phyloP scores from a whole-genome alignment of 768 basidiomycete species.

The Lactarius sp. region DNA sequence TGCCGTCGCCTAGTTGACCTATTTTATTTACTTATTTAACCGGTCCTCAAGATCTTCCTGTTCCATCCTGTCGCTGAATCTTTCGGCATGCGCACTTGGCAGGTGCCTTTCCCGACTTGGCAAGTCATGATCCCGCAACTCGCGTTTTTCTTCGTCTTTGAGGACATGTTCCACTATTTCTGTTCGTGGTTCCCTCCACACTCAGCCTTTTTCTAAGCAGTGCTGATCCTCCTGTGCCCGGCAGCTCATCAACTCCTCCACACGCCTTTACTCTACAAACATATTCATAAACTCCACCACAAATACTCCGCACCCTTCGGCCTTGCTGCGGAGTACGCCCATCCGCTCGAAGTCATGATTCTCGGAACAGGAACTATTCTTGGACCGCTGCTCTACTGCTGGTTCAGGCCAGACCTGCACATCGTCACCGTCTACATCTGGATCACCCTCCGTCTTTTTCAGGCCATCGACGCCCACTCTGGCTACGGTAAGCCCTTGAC shows the following conservation, averaged over 20 bases:
- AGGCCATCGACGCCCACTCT: slow-evolving; percentile 95
- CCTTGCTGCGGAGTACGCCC: slow-evolving; percentile 95
- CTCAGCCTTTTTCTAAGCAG: background rate
- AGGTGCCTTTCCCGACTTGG: slow-evolving; percentile 84
- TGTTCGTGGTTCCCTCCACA: slow-evolving; percentile 39
- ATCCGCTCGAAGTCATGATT: slow-evolving; percentile 94
- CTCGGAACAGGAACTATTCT: slow-evolving; percentile 88
- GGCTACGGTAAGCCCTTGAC: slow-evolving; percentile 64
- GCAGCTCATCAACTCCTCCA: slow-evolving; percentile 88
- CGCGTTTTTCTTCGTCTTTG: slow-evolving; percentile 88
- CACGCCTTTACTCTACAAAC: slow-evolving; percentile 76
- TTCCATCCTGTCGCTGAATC: slow-evolving; percentile 88
- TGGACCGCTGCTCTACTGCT: slow-evolving; percentile 85
- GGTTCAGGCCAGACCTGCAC: slow-evolving; percentile 72
- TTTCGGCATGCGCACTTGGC: slow-evolving; percentile 87
- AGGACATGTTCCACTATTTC: slow-evolving; percentile 93
- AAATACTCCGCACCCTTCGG: slow-evolving; percentile 97
- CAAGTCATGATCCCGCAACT: slow-evolving; percentile 70
- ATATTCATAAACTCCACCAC: slow-evolving; percentile 97
- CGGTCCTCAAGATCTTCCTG: slow-evolving; percentile 63
- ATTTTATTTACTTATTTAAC: background rate
- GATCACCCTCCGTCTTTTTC: slow-evolving; percentile 92
- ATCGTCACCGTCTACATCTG: slow-evolving; percentile 91
- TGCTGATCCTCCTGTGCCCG: slow-evolving; percentile 12
- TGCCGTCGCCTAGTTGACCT: background rate